Percentiles rank a stretch among this genome's conserved stretches.
Conservation (phyloP, 1,284 basidiomycete genomes). For the Tilletia setariae region DNA sequence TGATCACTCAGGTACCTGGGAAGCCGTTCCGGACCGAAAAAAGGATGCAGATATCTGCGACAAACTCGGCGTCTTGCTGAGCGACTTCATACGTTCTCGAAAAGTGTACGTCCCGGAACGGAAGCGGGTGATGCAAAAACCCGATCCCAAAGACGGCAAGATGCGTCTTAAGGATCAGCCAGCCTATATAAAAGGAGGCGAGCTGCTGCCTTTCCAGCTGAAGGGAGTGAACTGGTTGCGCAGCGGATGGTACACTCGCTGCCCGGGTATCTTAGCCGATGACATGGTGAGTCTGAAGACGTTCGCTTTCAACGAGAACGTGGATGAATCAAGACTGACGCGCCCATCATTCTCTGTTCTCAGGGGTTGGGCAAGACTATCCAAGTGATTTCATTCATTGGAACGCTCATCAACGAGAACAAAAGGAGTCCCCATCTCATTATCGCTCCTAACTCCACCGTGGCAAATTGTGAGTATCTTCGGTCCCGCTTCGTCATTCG, state of each 20-base stretch:
- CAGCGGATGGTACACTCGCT: conserved; percentile 34
- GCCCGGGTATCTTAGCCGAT: conserved; percentile 81
- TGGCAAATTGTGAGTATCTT: conserved; percentile 65
- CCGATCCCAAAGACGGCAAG: conserved; percentile 24
- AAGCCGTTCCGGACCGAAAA: conserved; percentile 68
- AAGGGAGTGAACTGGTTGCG: conserved; percentile 87
- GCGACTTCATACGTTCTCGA: conserved; percentile 66
- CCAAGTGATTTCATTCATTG: conserved; percentile 82
- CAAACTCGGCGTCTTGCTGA: conserved; percentile 68
- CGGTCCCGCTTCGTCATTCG: neutral
- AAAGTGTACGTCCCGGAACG: conserved; percentile 64
- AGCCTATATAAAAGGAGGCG: conserved; percentile 56
- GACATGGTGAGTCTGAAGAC: conserved; percentile 68
- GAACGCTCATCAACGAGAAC: conserved; percentile 66
- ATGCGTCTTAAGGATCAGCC: conserved; percentile 54
- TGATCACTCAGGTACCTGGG: conserved; percentile 71
- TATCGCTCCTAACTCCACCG: conserved; percentile 89
- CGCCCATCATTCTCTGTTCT: neutral
- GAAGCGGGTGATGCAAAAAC: conserved; percentile 22
- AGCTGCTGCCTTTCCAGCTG: conserved; percentile 61
- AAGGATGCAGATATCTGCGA: conserved; percentile 62
- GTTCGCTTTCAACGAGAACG: neutral
- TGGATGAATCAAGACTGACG: too few relatives aligned
- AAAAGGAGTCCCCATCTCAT: conserved; percentile 60
- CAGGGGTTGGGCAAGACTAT: conserved; percentile 78